Evolutionary conservation across 169 alveolate species (phyloP).

Genomic region (Eimeria brunetti): DNA sequence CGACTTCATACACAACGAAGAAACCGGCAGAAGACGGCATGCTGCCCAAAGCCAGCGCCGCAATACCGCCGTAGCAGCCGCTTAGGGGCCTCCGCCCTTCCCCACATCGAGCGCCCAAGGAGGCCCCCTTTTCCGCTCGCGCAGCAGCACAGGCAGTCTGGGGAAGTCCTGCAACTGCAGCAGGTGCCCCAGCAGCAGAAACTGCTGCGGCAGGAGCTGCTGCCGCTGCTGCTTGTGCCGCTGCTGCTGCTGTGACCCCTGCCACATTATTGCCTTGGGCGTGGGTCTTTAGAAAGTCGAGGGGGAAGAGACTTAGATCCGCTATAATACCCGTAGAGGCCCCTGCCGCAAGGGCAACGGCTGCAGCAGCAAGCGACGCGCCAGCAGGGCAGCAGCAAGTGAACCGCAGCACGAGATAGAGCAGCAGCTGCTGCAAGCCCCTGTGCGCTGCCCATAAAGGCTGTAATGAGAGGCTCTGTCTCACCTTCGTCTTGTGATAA

Average conservation of each 20-base stretch:
- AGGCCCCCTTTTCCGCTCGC: not conserved
- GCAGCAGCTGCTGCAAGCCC: not conserved
- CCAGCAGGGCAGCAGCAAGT: not conserved
- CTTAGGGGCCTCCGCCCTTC: not conserved
- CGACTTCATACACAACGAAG: conserved; percentile 48
- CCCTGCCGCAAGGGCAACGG: conserved; percentile 73
- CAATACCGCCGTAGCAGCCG: conserved; percentile 52
- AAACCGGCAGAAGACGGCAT: conserved; percentile 69
- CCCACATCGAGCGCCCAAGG: not conserved
- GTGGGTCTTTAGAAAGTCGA: conserved; percentile 53
- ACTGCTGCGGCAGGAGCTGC: not conserved
- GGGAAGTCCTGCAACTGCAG: not conserved
- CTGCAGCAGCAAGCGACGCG: conserved; percentile 38
- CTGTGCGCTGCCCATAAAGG: not conserved
- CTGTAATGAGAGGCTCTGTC: not conserved
- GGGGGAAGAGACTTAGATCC: conserved; percentile 46
- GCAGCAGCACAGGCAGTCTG: not conserved
- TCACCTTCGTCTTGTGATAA: conserved; percentile 40
- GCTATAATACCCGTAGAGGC: conserved; percentile 64
- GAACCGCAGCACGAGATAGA: not conserved
- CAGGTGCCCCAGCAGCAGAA: not conserved
- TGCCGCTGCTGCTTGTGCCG: not conserved
- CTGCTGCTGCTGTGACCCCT: not conserved
- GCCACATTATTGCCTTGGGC: conserved; percentile 25
- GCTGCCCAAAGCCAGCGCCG: conserved; percentile 63